A percentile compares a stretch with the other conserved stretches of the same genome.
Evolutionary conservation across 2,329 filamentous ascomycete genomes (phyloP).

Genomic region (Talaromyces sp.): DNA sequence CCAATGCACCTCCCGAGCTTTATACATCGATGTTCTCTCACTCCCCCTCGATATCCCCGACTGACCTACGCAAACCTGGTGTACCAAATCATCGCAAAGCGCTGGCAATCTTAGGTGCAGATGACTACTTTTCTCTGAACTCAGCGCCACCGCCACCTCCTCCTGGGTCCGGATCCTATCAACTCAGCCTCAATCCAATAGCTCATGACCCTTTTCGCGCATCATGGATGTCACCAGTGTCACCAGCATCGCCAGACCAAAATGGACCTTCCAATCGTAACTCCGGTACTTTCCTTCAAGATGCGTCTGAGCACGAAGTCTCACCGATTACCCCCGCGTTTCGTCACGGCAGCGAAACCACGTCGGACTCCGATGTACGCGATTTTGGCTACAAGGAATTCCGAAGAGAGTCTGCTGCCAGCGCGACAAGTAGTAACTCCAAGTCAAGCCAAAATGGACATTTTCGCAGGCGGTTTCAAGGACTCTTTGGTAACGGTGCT

Average conservation of each 20-base stretch:
- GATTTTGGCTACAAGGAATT: constrained; percentile 63
- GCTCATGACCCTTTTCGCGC: constrained; percentile 11
- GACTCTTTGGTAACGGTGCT: constrained; percentile 92
- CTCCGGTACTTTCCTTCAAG: constrained; percentile 36
- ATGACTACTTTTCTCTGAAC: constrained; percentile 19
- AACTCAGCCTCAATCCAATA: constrained; percentile 13
- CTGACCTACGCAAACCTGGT: constrained; percentile 32
- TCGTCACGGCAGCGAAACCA: constrained; percentile 52
- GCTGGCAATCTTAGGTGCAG: constrained; percentile 26
- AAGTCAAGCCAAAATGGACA: constrained; percentile 65
- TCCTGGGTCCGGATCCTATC: constrained; percentile 4
- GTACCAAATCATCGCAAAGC: constrained; percentile 34
- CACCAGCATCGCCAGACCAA: constrained; percentile 19
- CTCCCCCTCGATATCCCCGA: constrained; percentile 35
- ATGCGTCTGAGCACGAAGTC: constrained; percentile 35
- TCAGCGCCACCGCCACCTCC: constrained; percentile 4
- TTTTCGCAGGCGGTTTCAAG: constrained; percentile 74
- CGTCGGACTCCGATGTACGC: constrained; percentile 54
- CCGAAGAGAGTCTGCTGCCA: constrained; percentile 80
- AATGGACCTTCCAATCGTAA: constrained; percentile 19
- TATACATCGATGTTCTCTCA: constrained; percentile 30
- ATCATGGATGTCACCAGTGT: constrained; percentile 14
- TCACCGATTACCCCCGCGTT: constrained; percentile 66
- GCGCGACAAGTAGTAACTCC: constrained; percentile 80
- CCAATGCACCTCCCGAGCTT: constrained; percentile 19